phyloP scores from a whole-genome alignment of 352 stramenopile genomes.

The Globisporangium paroecandrum region DNA sequence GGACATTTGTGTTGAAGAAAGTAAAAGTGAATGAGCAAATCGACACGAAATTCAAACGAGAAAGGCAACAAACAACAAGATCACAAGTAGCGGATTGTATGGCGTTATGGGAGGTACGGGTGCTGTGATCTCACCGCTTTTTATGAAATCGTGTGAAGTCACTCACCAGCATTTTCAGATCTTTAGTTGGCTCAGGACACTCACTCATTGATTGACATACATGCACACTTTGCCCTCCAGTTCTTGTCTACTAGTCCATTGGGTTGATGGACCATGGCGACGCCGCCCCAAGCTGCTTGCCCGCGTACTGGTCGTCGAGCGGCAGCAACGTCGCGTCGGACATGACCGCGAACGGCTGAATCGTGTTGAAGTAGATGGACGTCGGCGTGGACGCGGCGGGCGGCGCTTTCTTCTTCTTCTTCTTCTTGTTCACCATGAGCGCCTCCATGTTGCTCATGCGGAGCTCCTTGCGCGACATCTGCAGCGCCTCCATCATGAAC shows the following conservation, averaged over 20 bases:
- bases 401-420: conserved; percentile 22
- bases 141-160: background rate
- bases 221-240: background rate
- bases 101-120: background rate
- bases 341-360: conserved; percentile 28
- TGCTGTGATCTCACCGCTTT: background rate
- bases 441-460: conserved; percentile 25
- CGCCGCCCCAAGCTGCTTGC: conserved; percentile 11
- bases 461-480: conserved; percentile 11
- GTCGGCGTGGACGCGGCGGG: conserved; percentile 16
- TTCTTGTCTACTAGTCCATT: conserved; percentile 16
- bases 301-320: conserved; percentile 29
- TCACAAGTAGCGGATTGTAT: background rate
- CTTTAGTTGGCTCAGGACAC: background rate
- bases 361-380: conserved; percentile 26
- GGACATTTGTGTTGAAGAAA: background rate
- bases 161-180: background rate
- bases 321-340: conserved; percentile 22
- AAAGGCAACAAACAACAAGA: background rate
- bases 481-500: conserved; percentile 19
- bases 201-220: background rate
- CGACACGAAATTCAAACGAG: background rate
- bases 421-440: conserved; percentile 21
- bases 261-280: conserved; percentile 24
- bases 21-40: background rate